Evolutionary conservation across 1,284 basidiomycete genomes (phyloP), one percentile per base, ranked within the genome.

Genomic region (Athelia psychrophila): DNA sequence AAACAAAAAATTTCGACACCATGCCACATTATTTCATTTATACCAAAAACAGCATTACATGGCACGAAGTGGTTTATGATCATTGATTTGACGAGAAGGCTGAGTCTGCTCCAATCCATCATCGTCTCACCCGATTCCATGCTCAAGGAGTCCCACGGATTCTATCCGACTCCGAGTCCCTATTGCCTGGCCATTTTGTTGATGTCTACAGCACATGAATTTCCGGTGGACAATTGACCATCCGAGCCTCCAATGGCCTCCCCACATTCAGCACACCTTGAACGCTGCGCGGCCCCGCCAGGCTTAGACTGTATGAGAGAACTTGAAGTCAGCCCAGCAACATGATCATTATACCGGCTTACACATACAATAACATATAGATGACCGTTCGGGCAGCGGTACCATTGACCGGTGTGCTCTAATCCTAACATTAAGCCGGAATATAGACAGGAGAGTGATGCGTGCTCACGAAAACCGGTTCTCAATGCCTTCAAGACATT

Each of bases 321-420:
- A 20, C 22, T 22, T 15, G 12, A 22, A 44, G 12, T 44, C 42
- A 20, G 22, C 12, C 12, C 10, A 15, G 42, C 10, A 50, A 22
- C 10, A 5, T 23, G 45, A 20, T n/a, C 58, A 49, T 38, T 61
- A 51, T 65, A n/a, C n/a, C n/a, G n/a, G 48, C 68, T 53, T 47
- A 77, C 75, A 48, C 79, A 72, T 4, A 58, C 63, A 50, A 80
- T 79, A 3, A 70, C 69, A 54, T 71, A 81, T 1, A 71, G 63
- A 60, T 84, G 81, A 0, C 81, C 81, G 55, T 80, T 79, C 3
- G 69, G 71, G 57, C 81, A 84, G 30, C 68, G 72, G 54, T 77
- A 79, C 55, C 73, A 81, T 57, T 83, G 80, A 2, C 80, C 80
- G 2, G 67, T 66, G 42, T 75, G 68, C 2, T 60, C 77, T 80